Base-by-base conservation (phyloP, 139 green algal genomes). In the Ettlia oleoabundans region DNA sequence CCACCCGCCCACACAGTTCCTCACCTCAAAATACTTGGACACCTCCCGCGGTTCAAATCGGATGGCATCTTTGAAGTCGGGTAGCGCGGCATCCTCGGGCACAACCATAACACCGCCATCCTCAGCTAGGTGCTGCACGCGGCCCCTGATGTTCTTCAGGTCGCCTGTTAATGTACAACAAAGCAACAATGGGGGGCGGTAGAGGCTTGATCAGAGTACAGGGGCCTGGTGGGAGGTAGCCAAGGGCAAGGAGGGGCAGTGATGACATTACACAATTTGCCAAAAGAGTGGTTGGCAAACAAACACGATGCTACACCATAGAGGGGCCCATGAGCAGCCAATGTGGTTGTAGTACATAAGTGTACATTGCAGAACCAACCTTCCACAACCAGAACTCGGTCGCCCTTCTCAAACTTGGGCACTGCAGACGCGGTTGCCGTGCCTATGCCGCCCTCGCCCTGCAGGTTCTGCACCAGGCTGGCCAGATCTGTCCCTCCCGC, bases 81-180 rank as follows among this genome's bases (percentile, higher is more conserved):
- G 55, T 13, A 88, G 71, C 42, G 26, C 1, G 0, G 40, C 53
- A 37, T 88, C 84, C 41, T 68, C 67, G 24, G 66, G 78, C 47
- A 85, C 74, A 26, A 97, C 90, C 68, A 92, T 86, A 9, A 97
- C 85, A 71, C 92, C 86, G 22, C 91, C 92, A 30, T 92, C 90
- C 19, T 95, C 90, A 9, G 85, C 76, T 7, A 96, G 75, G 38
- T 86, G 82, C 28, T 80, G 72, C 65, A 98, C 91, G 15, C 41
- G 72, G 9, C 93, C 96, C 64, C 84, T 86, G 55, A 99, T 85
- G 62, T 92, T 91, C 69, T 92, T 89, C 22, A 99, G 89, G 74
- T 99, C 96, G 62, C 96, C 96, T 86, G 76, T 7, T n/a, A n/a
- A n/a, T 74, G 35, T 22, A 79, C 47, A 40, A 71, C 22, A 32